Evolutionary conservation across 176 grass and related monocot genomes (phyloP).

Genomic region (Microstegium vimineum): DNA sequence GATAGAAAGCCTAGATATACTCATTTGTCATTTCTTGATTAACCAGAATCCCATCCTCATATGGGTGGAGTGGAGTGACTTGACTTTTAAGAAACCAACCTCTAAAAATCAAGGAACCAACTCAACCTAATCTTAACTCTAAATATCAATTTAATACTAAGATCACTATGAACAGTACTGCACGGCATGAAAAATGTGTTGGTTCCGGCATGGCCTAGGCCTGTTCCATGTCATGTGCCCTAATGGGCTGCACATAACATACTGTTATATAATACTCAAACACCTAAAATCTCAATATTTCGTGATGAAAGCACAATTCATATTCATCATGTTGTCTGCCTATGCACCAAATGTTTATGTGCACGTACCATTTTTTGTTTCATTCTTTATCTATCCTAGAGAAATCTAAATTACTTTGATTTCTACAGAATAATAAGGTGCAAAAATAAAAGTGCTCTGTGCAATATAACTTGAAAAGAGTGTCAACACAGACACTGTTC

Average conservation of each 20-base stretch:
- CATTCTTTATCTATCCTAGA: not conserved
- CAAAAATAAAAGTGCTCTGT: not conserved
- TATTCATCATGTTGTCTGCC: not conserved
- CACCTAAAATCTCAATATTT: not conserved
- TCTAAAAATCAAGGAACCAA: not conserved
- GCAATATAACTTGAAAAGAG: not conserved
- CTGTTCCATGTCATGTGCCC: not conserved
- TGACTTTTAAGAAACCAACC: not conserved
- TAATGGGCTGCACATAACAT: not conserved
- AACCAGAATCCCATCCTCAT: not conserved
- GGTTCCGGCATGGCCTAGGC: no score
- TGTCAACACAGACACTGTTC: not conserved
- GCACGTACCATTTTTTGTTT: not conserved
- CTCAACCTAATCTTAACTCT: not conserved
- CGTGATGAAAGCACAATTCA: not conserved
- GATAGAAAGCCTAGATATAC: not conserved
- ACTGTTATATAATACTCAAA: not conserved
- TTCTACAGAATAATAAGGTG: not conserved
- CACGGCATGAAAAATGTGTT: not conserved
- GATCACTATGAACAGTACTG: not conserved
- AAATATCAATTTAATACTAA: not conserved
- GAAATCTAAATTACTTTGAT: not conserved
- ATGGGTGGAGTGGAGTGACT: not conserved
- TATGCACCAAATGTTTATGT: not conserved
- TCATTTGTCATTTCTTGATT: not conserved